A percentile compares a stretch with the other conserved stretches of the same genome.
Evolutionary conservation across 768 basidiomycete genomes (phyloP).

Genomic region (Termitomyces heimii): DNA sequence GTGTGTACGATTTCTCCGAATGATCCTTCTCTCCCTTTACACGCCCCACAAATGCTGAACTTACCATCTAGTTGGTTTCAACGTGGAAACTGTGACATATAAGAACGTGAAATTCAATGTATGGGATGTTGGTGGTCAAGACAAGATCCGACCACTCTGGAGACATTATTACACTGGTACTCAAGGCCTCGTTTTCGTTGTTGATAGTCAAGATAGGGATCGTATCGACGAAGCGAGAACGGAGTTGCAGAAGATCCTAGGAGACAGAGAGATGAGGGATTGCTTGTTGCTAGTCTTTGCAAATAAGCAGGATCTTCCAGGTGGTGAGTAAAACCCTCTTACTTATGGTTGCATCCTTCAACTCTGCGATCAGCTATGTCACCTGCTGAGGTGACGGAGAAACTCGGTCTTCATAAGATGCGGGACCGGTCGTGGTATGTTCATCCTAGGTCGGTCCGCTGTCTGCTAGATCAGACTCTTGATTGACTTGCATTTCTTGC

Average conservation of each 20-base stretch:
- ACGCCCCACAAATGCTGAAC: slow-evolving; percentile 4
- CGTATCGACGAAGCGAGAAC: slow-evolving; percentile 95
- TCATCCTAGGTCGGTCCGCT: slow-evolving; percentile 78
- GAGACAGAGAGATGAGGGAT: slow-evolving; percentile 97
- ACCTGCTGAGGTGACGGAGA: slow-evolving; percentile 98
- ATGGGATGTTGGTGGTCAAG: slow-evolving; percentile 99
- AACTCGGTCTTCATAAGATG: slow-evolving; percentile 92
- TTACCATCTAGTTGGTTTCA: slow-evolving; percentile 76
- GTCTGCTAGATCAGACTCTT: not conserved
- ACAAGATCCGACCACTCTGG: slow-evolving; percentile 98
- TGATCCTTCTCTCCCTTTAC: not conserved
- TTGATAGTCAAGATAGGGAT: slow-evolving; percentile 94
- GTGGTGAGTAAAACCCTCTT: slow-evolving; percentile 51
- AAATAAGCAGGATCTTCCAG: slow-evolving; percentile 97
- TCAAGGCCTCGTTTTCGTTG: slow-evolving; percentile 96
- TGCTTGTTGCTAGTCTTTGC: slow-evolving; percentile 97
- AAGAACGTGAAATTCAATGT: slow-evolving; percentile 97
- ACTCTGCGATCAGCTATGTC: slow-evolving; percentile 71
- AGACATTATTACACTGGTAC: slow-evolving; percentile 99
- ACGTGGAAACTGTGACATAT: slow-evolving; percentile 98
- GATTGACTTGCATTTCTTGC: slow-evolving; percentile 3
- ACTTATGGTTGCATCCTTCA: not conserved
- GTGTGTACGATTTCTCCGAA: slow-evolving; percentile 30
- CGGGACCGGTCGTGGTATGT: slow-evolving; percentile 98
- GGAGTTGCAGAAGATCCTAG: slow-evolving; percentile 92